phyloP scores from a whole-genome alignment of 768 basidiomycete species.

The Terana coerulea region DNA sequence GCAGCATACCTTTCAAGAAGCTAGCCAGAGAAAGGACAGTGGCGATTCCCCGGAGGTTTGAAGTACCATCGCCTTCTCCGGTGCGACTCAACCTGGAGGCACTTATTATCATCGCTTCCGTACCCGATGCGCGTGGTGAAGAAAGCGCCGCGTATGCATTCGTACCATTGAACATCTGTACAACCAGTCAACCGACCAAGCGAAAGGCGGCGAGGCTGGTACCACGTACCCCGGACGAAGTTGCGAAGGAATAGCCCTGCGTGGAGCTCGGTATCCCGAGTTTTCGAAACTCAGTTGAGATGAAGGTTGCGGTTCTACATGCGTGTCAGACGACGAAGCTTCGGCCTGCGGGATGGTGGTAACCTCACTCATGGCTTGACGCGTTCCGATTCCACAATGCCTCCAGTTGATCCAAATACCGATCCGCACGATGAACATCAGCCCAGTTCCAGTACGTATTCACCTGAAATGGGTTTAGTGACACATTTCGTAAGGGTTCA shows the following conservation, averaged over 20 bases:
- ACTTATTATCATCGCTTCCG: conserved; percentile 87
- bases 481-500: neutral
- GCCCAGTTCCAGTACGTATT: conserved; percentile 90
- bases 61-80: conserved; percentile 50
- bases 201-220: neutral
- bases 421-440: conserved; percentile 84
- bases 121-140: conserved; percentile 89
- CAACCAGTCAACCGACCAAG: neutral
- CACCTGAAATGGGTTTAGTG: conserved; percentile 47
- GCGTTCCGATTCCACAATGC: conserved; percentile 56
- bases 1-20: conserved; percentile 70
- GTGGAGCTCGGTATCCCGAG: conserved; percentile 69
- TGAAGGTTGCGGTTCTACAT: conserved; percentile 58
- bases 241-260: conserved; percentile 61
- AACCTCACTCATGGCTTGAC: conserved; percentile 66
- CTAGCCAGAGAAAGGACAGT: conserved; percentile 81
- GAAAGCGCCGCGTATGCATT: conserved; percentile 82
- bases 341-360: conserved; percentile 1
- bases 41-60: conserved; percentile 85
- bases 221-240: conserved; percentile 46
- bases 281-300: conserved; percentile 64
- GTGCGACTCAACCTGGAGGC: conserved; percentile 83
- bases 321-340: conserved; percentile 5
- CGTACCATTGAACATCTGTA: conserved; percentile 54
- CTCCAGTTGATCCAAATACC: conserved; percentile 71